Conservation (phyloP, 495 filamentous ascomycete species). For the Margaritispora aquatica region DNA sequence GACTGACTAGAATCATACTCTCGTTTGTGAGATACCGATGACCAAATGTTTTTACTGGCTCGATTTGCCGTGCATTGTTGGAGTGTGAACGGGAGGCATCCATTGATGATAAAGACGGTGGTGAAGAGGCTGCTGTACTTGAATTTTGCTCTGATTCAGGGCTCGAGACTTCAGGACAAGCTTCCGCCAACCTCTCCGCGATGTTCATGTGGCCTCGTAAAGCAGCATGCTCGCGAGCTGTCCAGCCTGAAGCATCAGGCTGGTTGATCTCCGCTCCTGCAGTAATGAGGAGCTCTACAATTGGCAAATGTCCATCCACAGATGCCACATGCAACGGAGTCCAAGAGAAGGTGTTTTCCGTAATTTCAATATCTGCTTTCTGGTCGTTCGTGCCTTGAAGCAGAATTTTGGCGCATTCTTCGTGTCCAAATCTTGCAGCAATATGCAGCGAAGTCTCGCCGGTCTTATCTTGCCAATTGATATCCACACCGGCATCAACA, state of each 20-base stretch:
- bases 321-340: slow-evolving; percentile 87
- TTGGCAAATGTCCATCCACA: slow-evolving; percentile 72
- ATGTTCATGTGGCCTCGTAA: slow-evolving; percentile 81
- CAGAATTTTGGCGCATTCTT: slow-evolving; percentile 68
- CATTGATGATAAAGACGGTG: slow-evolving; percentile 44
- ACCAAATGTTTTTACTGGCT: slow-evolving; percentile 90
- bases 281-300: slow-evolving; percentile 64
- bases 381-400: slow-evolving; percentile 62
- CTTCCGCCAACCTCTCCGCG: slow-evolving; percentile 56
- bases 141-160: slow-evolving; percentile 25
- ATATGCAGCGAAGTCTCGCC: slow-evolving; percentile 94
- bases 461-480: slow-evolving; percentile 88
- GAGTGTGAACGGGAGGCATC: slow-evolving; percentile 40
- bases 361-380: slow-evolving; percentile 67
- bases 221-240: slow-evolving; percentile 86
- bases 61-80: slow-evolving; percentile 39
- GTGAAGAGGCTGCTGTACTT: slow-evolving; percentile 32
- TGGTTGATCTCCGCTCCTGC: slow-evolving; percentile 69
- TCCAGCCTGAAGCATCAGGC: slow-evolving; percentile 87
- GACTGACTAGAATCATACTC: slow-evolving; percentile 82
- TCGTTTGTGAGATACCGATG: slow-evolving; percentile 90
- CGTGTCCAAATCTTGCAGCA: slow-evolving; percentile 82
- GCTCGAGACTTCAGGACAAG: slow-evolving; percentile 24
- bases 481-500: slow-evolving; percentile 84
- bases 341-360: slow-evolving; percentile 85